These are phyloP conservation scores for Blastocystis sp. DNA, from an alignment of 352 stramenopile species.

Conservation along the genomic window DNA sequence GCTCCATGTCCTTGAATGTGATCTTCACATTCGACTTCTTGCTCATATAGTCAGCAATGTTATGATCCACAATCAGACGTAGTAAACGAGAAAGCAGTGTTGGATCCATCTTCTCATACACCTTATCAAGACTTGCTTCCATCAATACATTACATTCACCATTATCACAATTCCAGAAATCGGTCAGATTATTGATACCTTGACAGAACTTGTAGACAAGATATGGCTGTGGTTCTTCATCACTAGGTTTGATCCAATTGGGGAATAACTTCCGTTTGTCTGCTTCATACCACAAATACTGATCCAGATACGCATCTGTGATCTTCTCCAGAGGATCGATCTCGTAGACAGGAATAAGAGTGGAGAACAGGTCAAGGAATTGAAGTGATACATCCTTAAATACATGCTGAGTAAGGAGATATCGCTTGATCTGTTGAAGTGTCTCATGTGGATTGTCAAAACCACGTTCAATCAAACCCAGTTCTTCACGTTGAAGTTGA, in stretches of 20 bases:
- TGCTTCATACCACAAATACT: constrained; percentile 99
- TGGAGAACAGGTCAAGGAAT: constrained; percentile 98
- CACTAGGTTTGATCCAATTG: constrained; percentile 97
- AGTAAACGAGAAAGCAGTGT: constrained; percentile 94
- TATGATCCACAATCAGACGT: constrained; percentile 97
- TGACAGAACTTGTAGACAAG: constrained; percentile 99
- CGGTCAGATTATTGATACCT: constrained; percentile 96
- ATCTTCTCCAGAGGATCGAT: constrained; percentile 99
- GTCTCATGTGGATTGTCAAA: constrained; percentile 99
- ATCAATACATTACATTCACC: constrained; percentile 97
- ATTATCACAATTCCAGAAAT: constrained; percentile 93
- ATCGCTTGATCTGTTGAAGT: constrained; percentile 94
- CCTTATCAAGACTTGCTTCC: constrained; percentile 95
- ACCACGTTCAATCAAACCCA: constrained; percentile 88
- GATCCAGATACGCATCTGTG: constrained; percentile 92
- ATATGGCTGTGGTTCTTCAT: constrained; percentile 93
- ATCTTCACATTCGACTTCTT: constrained; percentile 98
- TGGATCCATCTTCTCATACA: constrained; percentile 99
- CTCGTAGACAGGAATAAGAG: constrained; percentile 95
- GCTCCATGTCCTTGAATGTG: constrained; percentile 97
- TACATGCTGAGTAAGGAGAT: constrained; percentile 94
- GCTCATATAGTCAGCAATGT: constrained; percentile 99
- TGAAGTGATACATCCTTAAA: constrained; percentile 99
- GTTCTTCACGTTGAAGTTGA: constrained; percentile 90
- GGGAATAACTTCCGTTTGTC: constrained; percentile 99